Evolutionary conservation across 2,329 filamentous ascomycete genomes (phyloP).

Genomic region (Ophiostoma tasmaniense): DNA sequence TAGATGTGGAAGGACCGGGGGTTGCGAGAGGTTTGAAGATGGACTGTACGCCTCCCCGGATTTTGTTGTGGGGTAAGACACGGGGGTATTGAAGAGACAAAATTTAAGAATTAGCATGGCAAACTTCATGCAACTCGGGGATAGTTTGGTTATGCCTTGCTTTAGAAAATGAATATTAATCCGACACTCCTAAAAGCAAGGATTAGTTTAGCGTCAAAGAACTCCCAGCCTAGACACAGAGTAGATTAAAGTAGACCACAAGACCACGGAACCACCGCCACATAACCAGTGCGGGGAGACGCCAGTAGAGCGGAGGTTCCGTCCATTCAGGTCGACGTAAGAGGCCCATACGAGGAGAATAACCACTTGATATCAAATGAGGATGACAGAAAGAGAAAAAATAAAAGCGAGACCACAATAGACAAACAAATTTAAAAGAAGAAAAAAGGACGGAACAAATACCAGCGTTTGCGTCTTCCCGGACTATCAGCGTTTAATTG

Average conservation of each 20-base stretch:
- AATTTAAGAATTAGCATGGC: not conserved
- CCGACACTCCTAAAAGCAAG: not conserved
- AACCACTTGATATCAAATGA: not conserved
- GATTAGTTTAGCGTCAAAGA: not conserved
- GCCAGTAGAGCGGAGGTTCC: not conserved
- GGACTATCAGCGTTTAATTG: not conserved
- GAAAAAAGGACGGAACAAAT: not conserved
- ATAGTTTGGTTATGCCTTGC: not conserved
- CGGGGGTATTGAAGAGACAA: not conserved
- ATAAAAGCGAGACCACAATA: not conserved
- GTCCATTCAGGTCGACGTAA: not conserved
- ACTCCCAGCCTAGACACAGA: not conserved
- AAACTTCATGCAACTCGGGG: not conserved
- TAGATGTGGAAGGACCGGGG: not conserved
- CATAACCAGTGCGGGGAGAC: not conserved
- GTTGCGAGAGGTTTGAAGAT: not conserved
- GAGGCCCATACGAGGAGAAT: not conserved
- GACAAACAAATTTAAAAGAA: not conserved
- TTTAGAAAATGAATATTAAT: not conserved
- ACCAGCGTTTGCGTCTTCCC: not conserved
- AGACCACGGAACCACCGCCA: not conserved
- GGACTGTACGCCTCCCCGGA: not conserved
- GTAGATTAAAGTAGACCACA: not conserved
- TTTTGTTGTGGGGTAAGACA: not conserved
- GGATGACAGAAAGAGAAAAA: not conserved